Evolutionary conservation across 2,329 filamentous ascomycete genomes (phyloP).

Genomic region (Teratosphaeria epicoccoides): DNA sequence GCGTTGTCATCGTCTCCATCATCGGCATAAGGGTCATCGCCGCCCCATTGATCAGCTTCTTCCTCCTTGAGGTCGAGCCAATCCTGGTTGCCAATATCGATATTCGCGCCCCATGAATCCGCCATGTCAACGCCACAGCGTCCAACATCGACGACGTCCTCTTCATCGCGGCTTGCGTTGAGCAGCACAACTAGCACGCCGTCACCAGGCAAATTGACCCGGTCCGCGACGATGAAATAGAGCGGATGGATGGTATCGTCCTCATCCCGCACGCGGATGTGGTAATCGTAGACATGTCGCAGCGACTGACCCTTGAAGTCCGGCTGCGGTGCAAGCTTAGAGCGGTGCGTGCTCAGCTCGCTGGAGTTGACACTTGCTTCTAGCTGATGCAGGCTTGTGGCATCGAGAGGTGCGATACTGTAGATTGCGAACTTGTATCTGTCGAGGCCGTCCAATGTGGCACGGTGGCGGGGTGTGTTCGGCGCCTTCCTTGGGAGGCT

Average conservation of each 20-base stretch:
- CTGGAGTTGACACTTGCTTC: not conserved
- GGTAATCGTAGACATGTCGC: slow-evolving; percentile 1
- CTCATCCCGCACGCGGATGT: not conserved
- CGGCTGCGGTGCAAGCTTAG: not conserved
- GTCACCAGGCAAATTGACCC: not conserved
- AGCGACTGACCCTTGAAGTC: not conserved
- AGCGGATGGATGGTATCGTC: slow-evolving; percentile 1
- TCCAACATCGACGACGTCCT: not conserved
- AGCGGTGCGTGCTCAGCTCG: not conserved
- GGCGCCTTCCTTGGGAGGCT: not conserved
- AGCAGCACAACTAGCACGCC: slow-evolving; percentile 1
- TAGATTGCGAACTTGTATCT: slow-evolving; percentile 1
- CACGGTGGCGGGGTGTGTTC: not conserved
- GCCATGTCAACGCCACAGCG: slow-evolving; percentile 1
- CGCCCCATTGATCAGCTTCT: not conserved
- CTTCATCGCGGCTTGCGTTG: not conserved
- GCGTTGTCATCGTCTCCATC: not conserved
- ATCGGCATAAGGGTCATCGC: not conserved
- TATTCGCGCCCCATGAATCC: not conserved
- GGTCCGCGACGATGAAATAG: slow-evolving; percentile 1
- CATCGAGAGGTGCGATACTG: not conserved
- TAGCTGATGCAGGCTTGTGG: not conserved
- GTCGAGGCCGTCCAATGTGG: not conserved
- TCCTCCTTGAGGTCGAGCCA: slow-evolving; percentile 1
- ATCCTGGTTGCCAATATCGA: slow-evolving; percentile 1